Evolutionary conservation across 768 basidiomycete species (phyloP), one percentile per base, ranked within the genome.

Genomic region (Hericium rajendrae): DNA sequence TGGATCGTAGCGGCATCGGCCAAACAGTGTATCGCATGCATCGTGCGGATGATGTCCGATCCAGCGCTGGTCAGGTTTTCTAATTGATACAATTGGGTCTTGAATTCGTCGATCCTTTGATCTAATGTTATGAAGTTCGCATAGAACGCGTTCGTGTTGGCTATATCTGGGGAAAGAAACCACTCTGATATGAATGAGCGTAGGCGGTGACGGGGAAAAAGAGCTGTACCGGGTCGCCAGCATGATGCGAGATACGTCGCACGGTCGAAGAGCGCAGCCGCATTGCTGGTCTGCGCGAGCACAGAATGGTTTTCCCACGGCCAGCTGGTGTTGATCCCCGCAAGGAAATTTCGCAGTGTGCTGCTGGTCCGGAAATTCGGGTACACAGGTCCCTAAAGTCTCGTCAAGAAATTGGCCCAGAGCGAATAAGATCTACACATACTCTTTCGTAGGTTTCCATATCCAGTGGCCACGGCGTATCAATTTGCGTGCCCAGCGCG

Each of bases 251-350:
- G 68, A 52, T 78, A 76, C 6, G 78, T 73, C 8, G 84, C 79
- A 20, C 78, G 74, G 62, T 84, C 83, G 58, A 84, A 79, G 43
- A 86, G 69, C 20, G 83, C 75, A 5, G 78, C 74, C 1, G 83
- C 81, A 61, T 85, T 84, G 56, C 74, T 74, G 51, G 73, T 70
- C 63, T 81, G 64, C 1, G 78, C 72, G 18, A 74, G 70, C 12
- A 73, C 67, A 26, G 73, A 74, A 40, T 69, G 63, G 39, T 64
- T 65, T 40, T 70, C 73, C 48, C 72, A 68, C 51, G 66, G 70
- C 51, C 62, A 64, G 49, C 68, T 68, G 28, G 70, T 65, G 9
- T 66, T 65, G 55, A 63, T 56, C 41, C 73, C 73, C 32, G 71
- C 69, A 38, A 83, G 66, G 62, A 80, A 86, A 38, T 70, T 73